phyloP scores from a whole-genome alignment of 805 yeast genomes.

The Metschnikowia peoriensis region DNA sequence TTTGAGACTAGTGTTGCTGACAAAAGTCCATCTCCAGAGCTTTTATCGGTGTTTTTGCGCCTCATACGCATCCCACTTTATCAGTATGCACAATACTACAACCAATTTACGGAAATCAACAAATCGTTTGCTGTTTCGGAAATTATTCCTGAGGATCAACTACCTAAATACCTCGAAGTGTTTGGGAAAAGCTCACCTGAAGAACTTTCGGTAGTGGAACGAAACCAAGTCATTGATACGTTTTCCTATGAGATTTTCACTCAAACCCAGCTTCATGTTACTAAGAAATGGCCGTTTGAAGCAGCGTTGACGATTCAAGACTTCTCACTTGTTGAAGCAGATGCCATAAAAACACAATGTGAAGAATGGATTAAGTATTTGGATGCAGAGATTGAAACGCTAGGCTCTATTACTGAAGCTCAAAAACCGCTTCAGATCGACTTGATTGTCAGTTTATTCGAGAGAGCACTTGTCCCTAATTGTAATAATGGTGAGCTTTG shows the following conservation, averaged over 20 bases:
- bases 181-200: conserved; percentile 22
- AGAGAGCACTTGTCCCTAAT: conserved; percentile 70
- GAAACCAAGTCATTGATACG: conserved; percentile 42
- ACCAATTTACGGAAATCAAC: conserved; percentile 40
- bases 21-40: conserved; percentile 18
- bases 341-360: conserved; percentile 43
- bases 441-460: conserved; percentile 53
- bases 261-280: conserved; percentile 51
- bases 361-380: conserved; percentile 64
- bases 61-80: conserved; percentile 68
- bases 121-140: conserved; percentile 32
- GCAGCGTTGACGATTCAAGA: conserved; percentile 54
- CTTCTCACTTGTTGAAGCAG: conserved; percentile 44
- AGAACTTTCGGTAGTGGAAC: conserved; percentile 36
- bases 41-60: conserved; percentile 42
- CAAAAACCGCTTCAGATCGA: conserved; percentile 14
- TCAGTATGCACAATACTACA: conserved; percentile 79
- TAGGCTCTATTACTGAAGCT: not conserved
- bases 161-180: conserved; percentile 22
- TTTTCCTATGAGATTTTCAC: conserved; percentile 44
- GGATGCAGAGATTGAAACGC: conserved; percentile 43
- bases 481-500: conserved; percentile 62
- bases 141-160: conserved; percentile 18
- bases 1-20: conserved; percentile 32
- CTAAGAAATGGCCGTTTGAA: conserved; percentile 71